Conservation (phyloP, 441 rosid species). For the Gossypium schwendimanii region DNA sequence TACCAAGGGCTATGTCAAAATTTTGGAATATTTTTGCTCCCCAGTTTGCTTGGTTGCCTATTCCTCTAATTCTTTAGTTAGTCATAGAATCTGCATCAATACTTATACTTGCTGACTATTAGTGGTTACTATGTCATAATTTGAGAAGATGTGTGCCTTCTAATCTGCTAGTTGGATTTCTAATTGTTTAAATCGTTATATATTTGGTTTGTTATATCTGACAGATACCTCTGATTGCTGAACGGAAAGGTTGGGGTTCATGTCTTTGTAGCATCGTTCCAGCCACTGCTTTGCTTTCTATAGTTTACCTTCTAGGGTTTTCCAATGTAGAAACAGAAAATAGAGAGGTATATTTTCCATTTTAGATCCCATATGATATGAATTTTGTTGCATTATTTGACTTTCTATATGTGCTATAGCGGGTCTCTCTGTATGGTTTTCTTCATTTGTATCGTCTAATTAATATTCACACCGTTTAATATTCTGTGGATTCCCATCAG, state of each 20-base stretch:
- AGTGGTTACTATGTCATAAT: not conserved
- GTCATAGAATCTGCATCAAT: not conserved
- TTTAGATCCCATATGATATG: not conserved
- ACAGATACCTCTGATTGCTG: constrained; percentile 30
- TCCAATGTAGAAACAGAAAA: constrained; percentile 28
- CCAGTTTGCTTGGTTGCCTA: not conserved
- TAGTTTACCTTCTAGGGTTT: constrained; percentile 33
- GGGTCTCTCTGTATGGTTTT: not conserved
- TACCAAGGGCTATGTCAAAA: not conserved
- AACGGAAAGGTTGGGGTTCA: constrained; percentile 28
- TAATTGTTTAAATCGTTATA: not conserved
- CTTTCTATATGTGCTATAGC: not conserved
- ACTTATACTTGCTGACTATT: not conserved
- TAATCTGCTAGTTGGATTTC: not conserved
- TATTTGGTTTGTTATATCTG: not conserved
- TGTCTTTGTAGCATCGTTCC: constrained; percentile 31
- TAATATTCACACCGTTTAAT: not conserved
- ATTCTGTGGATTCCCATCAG: not conserved
- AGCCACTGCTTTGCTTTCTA: constrained; percentile 33
- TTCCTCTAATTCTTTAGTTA: not conserved
- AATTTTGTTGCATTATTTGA: not conserved
- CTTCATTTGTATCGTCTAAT: not conserved
- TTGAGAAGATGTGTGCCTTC: not conserved
- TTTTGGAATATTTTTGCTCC: not conserved
- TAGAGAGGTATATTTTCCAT: constrained; percentile 31